Evolutionary conservation across 1,284 basidiomycete genomes (phyloP).

Genomic region (Moniliella sp.): DNA sequence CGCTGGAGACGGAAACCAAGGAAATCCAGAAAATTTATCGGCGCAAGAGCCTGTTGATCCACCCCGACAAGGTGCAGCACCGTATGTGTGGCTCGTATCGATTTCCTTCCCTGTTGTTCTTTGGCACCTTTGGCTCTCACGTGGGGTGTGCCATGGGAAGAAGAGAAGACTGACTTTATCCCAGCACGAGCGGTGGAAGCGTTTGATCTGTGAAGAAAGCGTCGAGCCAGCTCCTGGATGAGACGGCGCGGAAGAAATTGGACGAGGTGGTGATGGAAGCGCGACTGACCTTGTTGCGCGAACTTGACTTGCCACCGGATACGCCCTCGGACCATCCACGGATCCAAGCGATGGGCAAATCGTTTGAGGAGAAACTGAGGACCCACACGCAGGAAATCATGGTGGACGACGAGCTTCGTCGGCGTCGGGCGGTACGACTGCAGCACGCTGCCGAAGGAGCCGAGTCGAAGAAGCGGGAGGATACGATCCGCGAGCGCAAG

Average conservation of each 20-base stretch:
- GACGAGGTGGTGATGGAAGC: conserved; percentile 34
- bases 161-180: too few relatives aligned
- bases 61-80: conserved; percentile 43
- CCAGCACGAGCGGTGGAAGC: conserved; percentile 39
- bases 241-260: conserved; percentile 25
- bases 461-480: conserved; percentile 38
- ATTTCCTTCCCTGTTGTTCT: too few relatives aligned
- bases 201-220: conserved; percentile 42
- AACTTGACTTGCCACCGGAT: conserved; percentile 17
- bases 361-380: conserved; percentile 36
- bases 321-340: conserved; percentile 35
- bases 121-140: too few relatives aligned
- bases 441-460: conserved; percentile 41
- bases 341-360: conserved; percentile 34
- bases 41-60: conserved; percentile 41
- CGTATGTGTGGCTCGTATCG: too few relatives aligned
- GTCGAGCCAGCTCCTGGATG: conserved; percentile 29
- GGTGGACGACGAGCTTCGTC: conserved; percentile 41
- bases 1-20: conserved; percentile 36
- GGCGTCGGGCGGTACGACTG: conserved; percentile 36
- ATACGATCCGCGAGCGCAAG: conserved; percentile 34
- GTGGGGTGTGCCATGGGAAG: too few relatives aligned
- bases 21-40: conserved; percentile 41
- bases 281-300: conserved; percentile 32
- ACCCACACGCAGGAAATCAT: conserved; percentile 39